Evolutionary conservation across 2,329 filamentous ascomycete species (phyloP).

Genomic region (Geosmithia putterillii): DNA sequence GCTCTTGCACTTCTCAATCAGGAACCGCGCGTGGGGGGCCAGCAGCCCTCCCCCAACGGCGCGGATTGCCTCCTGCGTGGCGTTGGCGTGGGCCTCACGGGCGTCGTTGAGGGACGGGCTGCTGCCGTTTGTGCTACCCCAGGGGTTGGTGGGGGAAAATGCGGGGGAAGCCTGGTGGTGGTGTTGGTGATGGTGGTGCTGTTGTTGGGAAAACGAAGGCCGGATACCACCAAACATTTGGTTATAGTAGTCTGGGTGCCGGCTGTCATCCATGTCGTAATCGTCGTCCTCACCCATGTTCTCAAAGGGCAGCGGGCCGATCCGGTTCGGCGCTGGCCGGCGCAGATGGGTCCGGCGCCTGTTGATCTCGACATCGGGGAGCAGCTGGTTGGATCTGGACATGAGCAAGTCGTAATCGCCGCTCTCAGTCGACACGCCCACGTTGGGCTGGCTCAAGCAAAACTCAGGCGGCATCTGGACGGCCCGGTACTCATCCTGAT

Average conservation of each 20-base stretch:
- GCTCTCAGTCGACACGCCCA: slow-evolving; percentile 45
- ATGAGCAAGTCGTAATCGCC: slow-evolving; percentile 43
- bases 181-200: no score
- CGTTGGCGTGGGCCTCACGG: slow-evolving; percentile 34
- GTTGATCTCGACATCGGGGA: slow-evolving; percentile 11
- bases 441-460: slow-evolving; percentile 30
- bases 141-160: not conserved
- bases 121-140: not conserved
- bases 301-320: slow-evolving; percentile 43
- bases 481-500: slow-evolving; percentile 24
- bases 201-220: no score
- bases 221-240: not conserved
- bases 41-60: slow-evolving; percentile 46
- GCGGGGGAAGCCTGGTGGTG: no score
- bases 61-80: slow-evolving; percentile 43
- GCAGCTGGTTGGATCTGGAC: no score
- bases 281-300: slow-evolving; percentile 15
- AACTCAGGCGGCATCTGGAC: slow-evolving; percentile 48
- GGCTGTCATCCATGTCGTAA: not conserved
- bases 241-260: not conserved
- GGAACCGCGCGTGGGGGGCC: slow-evolving; percentile 68
- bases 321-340: slow-evolving; percentile 27
- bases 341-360: slow-evolving; percentile 18
- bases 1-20: slow-evolving; percentile 70
- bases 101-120: slow-evolving; percentile 15